Evolutionary conservation across 1,139 yeast genomes (phyloP), one percentile per base, ranked within the genome.

Genomic region (Candida tropicalis): DNA sequence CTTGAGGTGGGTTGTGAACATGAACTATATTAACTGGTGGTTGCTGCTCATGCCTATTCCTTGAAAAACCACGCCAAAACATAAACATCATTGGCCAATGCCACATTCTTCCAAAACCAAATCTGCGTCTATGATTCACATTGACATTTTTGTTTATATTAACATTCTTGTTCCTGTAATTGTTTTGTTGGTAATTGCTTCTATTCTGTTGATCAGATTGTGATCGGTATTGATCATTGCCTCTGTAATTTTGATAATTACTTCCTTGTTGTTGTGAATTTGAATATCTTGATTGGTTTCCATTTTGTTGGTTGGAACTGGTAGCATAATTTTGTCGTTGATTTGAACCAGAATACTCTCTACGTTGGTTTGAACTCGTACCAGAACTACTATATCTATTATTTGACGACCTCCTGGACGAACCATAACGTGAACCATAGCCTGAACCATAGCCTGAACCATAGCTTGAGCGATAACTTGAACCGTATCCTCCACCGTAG

Each of bases 21-120:
- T 48, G 44, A 17, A 35, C 29, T 4, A 32, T 18, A 28, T 36
- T 37, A n/a, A 40, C 42, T 6, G 40, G 45, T 23, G 31, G 42
- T 36, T 27, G 35, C 15, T 29, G 42, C 27, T 23, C 36, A 27
- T 42, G 43, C 18, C 39, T 35, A 17, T 43, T 44, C 31, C 45
- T 45, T 29, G 41, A 41, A 32, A 43, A 33, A 11, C 46, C 31
- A 31, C 43, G 38, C 44, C 46, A 49, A 20, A 47, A 43, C 52
- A 49, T 47, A 35, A 49, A 45, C 44, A 49, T 42, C 46, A 49
- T 41, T 15, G 51, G 48, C 13, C 17, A 9, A n/a, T 27, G 33
- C 43, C 43, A 47, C 31, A 37, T 47, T 42, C 46, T 38, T 11
- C 47, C 38, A 24, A 44, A 25, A 4, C 42, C 29, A 15, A 45